Evolutionary conservation across 345 rosid genomes (phyloP), one percentile per base, ranked within the genome.

Genomic region (Cardamine chenopodiifolia): DNA sequence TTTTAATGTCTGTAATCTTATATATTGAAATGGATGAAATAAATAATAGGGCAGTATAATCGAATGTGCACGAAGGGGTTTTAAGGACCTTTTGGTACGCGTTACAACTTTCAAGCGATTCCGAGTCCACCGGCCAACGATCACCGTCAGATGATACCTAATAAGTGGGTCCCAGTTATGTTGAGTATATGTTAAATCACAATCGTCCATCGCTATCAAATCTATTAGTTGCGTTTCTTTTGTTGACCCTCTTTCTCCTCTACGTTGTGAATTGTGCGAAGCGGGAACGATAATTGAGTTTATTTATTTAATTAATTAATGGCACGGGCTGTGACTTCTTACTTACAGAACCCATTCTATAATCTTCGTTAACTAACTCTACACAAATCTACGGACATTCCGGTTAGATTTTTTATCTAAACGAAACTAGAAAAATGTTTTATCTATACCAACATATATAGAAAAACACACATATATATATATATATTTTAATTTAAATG

Each of bases 81-180:
- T 66, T 11, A 11, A 15, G 49, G 49, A n/a, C 49, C 1, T 8
- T 2, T 26, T 19, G 67, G 35, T n/a, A 40, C 74, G 79, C 22
- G 79, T 68, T 2, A 29, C 28, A n/a, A n/a, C n/a, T n/a, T n/a
- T n/a, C n/a, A 52, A 75, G 22, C 62, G 62, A 50, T 45, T 50
- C 47, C 56, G 55, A 53, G 74, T 56, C 18, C 70, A 47, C 47
- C 62, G 75, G 71, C 55, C n/a, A 40, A 71, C 6, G 40, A 62
- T 77, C 68, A 64, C 72, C 34, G 55, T 77, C 76, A 57, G 40
- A 70, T 71, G 37, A 35, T 2, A 64, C 80, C 80, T 70, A 77
- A 77, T 17, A 37, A 70, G 11, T 62, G 35, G 76, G 71, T 9
- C 70, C 64, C 47, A 23, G 1, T 50, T 66, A 22, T 62, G 65